These are phyloP conservation scores for Coemansia reversa DNA, from an alignment of 192 early-diverging fungal genomes.

Conservation along the genomic window DNA sequence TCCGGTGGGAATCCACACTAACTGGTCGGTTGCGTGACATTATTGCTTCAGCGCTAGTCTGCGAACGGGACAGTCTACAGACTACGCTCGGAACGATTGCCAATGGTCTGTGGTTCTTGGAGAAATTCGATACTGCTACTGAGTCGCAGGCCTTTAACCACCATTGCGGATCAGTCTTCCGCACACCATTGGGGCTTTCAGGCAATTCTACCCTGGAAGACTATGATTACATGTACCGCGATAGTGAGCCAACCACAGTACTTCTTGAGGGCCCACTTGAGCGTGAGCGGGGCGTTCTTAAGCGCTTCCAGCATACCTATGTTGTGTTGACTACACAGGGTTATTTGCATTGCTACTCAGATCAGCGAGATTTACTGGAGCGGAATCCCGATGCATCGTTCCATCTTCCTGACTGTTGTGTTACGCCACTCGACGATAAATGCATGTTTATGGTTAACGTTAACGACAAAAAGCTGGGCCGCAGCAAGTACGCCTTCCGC, in stretches of 20 bases:
- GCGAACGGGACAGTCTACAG: slow-evolving; percentile 23
- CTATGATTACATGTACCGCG: slow-evolving; percentile 48
- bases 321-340: slow-evolving; percentile 37
- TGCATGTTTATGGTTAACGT: slow-evolving; percentile 17
- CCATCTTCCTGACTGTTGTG: slow-evolving; percentile 26
- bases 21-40: slow-evolving; percentile 32
- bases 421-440: slow-evolving; percentile 24
- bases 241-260: slow-evolving; percentile 31
- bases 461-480: slow-evolving; percentile 30
- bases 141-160: slow-evolving; percentile 35
- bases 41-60: slow-evolving; percentile 8
- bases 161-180: slow-evolving; percentile 27
- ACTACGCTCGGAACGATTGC: slow-evolving; percentile 15
- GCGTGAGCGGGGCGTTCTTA: slow-evolving; percentile 41
- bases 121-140: slow-evolving; percentile 17
- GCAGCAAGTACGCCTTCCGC: slow-evolving; percentile 34
- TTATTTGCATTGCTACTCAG: slow-evolving; percentile 40
- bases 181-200: slow-evolving; percentile 30
- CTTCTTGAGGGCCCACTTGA: slow-evolving; percentile 44
- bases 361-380: slow-evolving; percentile 34
- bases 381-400: slow-evolving; percentile 33
- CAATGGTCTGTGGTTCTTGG: slow-evolving; percentile 20
- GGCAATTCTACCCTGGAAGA: slow-evolving; percentile 27
- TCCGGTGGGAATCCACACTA: slow-evolving; percentile 31
- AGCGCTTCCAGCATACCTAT: slow-evolving; percentile 28